Percentiles rank a stretch among this genome's conserved stretches.
phyloP scores from a whole-genome alignment of 805 yeast genomes.

The Komagataella kurtzmanii region DNA sequence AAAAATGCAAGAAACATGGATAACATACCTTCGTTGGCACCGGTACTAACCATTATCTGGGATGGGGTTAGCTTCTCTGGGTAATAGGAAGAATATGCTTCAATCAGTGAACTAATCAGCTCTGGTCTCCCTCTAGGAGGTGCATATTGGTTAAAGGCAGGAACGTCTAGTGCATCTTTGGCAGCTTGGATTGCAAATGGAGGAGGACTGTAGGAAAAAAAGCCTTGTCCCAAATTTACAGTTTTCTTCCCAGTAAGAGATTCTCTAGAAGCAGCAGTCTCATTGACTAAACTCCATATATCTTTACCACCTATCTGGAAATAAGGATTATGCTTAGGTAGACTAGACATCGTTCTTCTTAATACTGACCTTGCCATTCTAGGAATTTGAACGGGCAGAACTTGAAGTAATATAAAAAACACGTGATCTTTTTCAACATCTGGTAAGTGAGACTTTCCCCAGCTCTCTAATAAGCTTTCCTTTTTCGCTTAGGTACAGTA shows the following conservation, averaged over 20 bases:
- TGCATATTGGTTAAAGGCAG: conserved; percentile 84
- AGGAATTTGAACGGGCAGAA: neutral
- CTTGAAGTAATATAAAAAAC: neutral
- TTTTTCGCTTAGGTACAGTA: neutral
- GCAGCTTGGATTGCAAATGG: conserved; percentile 83
- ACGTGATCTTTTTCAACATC: neutral
- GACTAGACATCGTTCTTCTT: conserved; percentile 7
- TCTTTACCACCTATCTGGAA: conserved; percentile 69
- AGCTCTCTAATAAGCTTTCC: neutral
- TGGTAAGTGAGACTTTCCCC: neutral
- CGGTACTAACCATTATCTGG: conserved; percentile 78
- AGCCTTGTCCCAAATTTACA: conserved; percentile 91
- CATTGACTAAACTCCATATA: conserved; percentile 92
- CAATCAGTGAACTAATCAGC: conserved; percentile 55
- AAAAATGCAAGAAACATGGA: conserved; percentile 76
- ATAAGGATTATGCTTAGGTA: conserved; percentile 47
- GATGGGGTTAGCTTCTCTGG: conserved; percentile 39
- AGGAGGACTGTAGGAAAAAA: conserved; percentile 93
- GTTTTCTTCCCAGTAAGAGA: conserved; percentile 59
- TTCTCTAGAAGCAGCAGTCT: conserved; percentile 81
- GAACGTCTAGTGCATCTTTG: conserved; percentile 52
- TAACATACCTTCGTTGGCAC: conserved; percentile 94
- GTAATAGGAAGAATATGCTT: conserved; percentile 57
- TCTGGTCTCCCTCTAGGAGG: conserved; percentile 81
- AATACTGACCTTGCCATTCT: neutral